phyloP scores from a whole-genome alignment of 257 asterid species.

The Catharanthus roseus region DNA sequence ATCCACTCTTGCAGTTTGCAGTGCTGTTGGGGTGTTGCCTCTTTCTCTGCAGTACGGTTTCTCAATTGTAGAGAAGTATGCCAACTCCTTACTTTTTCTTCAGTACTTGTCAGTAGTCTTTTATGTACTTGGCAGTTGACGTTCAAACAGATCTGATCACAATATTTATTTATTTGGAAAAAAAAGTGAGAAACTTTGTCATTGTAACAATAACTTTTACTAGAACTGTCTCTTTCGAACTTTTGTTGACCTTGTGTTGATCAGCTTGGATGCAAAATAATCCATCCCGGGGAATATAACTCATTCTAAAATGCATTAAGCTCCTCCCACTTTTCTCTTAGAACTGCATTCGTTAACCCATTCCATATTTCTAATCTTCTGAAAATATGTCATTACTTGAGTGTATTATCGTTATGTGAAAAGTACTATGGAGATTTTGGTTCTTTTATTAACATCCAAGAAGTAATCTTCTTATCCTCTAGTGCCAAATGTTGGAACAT shows the following conservation, averaged over 20 bases:
- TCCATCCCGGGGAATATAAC: not conserved
- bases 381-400: not conserved
- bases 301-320: not conserved
- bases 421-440: not conserved
- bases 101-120: not conserved
- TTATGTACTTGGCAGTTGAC: not conserved
- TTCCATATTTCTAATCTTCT: not conserved
- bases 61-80: constrained; percentile 74
- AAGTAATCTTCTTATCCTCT: not conserved
- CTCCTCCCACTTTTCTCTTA: not conserved
- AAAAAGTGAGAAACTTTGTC: not conserved
- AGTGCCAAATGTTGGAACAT: not conserved
- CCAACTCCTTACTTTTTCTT: constrained; percentile 19
- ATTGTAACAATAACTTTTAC: not conserved
- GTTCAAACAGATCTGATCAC: not conserved
- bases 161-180: not conserved
- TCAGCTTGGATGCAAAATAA: not conserved
- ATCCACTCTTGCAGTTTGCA: constrained; percentile 76
- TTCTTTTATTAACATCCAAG: not conserved
- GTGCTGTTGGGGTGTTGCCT: constrained; percentile 98
- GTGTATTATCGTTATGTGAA: not conserved
- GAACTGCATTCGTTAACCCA: too few species aligned
- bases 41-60: constrained; percentile 97
- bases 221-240: too few species aligned
- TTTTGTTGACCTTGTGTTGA: not conserved